These are phyloP conservation scores for Exophiala sp. DNA, from an alignment of 2,329 filamentous ascomycete genomes.

Conservation along the genomic window DNA sequence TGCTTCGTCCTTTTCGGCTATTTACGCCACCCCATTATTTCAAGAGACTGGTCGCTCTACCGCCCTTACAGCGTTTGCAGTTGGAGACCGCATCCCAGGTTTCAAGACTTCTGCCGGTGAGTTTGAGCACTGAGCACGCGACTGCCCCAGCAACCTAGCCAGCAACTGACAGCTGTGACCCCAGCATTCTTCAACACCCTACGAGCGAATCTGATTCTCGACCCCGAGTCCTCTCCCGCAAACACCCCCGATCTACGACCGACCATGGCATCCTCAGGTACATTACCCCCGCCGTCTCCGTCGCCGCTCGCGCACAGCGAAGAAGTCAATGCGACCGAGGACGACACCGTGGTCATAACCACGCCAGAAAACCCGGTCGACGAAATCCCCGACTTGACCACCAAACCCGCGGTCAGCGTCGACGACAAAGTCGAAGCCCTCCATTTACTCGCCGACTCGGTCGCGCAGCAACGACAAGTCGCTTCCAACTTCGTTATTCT, in stretches of 20 bases:
- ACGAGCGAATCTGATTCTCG: conserved; percentile 72
- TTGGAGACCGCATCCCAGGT: conserved; percentile 33
- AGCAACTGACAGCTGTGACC: conserved; percentile 3
- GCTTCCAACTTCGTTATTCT: conserved; percentile 62
- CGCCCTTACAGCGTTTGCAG: conserved; percentile 19
- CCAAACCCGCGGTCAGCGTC: conserved; percentile 33
- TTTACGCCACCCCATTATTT: conserved; percentile 18
- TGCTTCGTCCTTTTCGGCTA: conserved; percentile 20
- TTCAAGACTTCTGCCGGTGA: conserved; percentile 34
- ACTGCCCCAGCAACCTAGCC: background rate
- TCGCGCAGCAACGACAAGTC: conserved; percentile 74
- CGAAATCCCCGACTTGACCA: conserved; percentile 34
- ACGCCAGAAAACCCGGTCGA: conserved; percentile 14
- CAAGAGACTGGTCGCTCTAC: conserved; percentile 21
- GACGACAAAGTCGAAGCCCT: conserved; percentile 66
- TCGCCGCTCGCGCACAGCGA: conserved; percentile 28
- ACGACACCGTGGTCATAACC: conserved; percentile 3
- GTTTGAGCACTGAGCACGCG: conserved; percentile 7
- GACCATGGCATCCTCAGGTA: conserved; percentile 37
- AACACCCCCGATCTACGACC: conserved; percentile 60
- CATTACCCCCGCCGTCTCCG: conserved; percentile 38
- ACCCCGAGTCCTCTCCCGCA: conserved; percentile 54
- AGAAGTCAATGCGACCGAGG: background rate
- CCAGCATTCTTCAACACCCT: conserved; percentile 80
- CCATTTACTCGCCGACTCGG: conserved; percentile 72